Percentiles rank a stretch among this genome's conserved stretches.
phyloP scores from a whole-genome alignment of 1,284 basidiomycete genomes.

The Caloboletus inedulis region DNA sequence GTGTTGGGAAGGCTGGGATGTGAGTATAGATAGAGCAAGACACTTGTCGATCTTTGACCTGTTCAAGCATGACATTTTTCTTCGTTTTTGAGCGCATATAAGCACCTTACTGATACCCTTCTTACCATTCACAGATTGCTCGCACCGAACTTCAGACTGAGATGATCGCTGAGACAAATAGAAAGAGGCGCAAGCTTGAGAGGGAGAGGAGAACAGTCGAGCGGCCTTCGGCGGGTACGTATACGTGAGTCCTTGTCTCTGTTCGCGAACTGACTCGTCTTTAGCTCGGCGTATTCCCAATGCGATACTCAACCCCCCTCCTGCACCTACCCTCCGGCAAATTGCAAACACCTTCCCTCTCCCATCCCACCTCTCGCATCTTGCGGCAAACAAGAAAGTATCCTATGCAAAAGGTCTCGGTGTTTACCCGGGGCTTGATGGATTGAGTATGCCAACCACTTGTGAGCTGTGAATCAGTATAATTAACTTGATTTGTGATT shows the following conservation, averaged over 20 bases:
- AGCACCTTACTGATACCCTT: conserved; percentile 8
- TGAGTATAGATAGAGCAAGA: conserved; percentile 31
- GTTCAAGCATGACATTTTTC: conserved; percentile 4
- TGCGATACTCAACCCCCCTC: conserved; percentile 40
- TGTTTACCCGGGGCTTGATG: conserved; percentile 19
- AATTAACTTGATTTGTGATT: conserved; percentile 7
- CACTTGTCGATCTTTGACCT: neutral
- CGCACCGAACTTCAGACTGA: conserved; percentile 74
- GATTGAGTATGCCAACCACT: conserved; percentile 19
- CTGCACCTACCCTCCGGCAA: conserved; percentile 48
- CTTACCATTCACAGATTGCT: conserved; percentile 42
- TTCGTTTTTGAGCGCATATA: conserved; percentile 6
- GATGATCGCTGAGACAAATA: conserved; percentile 80
- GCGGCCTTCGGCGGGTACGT: conserved; percentile 64
- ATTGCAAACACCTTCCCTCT: conserved; percentile 43
- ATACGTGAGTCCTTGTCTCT: neutral
- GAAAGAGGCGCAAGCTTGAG: conserved; percentile 77
- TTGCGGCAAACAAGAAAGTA: conserved; percentile 17
- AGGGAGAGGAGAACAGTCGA: conserved; percentile 75
- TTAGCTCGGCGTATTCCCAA: conserved; percentile 50
- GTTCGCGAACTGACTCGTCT: conserved; percentile 2
- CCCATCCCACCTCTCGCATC: conserved; percentile 22
- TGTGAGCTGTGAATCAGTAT: conserved; percentile 9
- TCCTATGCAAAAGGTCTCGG: conserved; percentile 19
- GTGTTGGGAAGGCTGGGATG: conserved; percentile 79